Base-by-base conservation (phyloP, 192 early-diverging fungal genomes). In the Borealophlyctis nickersoniae region DNA sequence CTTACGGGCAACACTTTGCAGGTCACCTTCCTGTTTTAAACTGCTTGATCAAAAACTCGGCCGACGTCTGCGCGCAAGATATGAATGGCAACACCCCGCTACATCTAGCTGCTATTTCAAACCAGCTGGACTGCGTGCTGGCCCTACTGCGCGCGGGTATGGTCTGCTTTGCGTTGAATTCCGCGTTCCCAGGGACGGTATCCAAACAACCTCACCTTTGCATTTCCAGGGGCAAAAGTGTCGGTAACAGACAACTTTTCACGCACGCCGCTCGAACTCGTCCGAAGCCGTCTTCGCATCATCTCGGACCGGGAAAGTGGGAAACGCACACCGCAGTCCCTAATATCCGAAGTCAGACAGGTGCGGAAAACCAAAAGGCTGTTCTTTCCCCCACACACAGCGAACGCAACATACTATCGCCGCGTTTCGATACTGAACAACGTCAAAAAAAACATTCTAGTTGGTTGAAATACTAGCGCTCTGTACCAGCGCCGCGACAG, bases 1-100 rank as follows among this genome's bases (percentile, higher is more conserved):
- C 39, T 13, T 45, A 45, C 19, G 39, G 52, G 5, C 52, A 26
- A 53, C 26, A 11, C 5, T 5, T 24, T 16, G 23, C 52, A 53
- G 52, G 52, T 11, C 52, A 53, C 26, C 5, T 53, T 13, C 14
- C 7, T 53, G 52, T 53, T 26, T 26, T 53, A 7, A 4, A 53
- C 5, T 7, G 16, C 52, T 7, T 53, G 11, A 13, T 53, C 5
- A 24, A 53, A 23, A 11, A 53, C 23, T 7, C 5, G 7, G 57
- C 65, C 0, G 49, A 60, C 36, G n/a, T 50, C 9, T 23, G 39
- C 23, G 49, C 52, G 1, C 67, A 57, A 30, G 76, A 77, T 57
- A 24, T 62, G n/a, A 77, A 77, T 48, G 72, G 76, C 31, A 71
- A 67, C 67, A 64, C 69, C 3, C 69, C 72, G 27, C 56, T 77